Percentiles rank a stretch among this genome's conserved stretches.
phyloP scores from a whole-genome alignment of 345 rosid species.

The Lepidium didymum region DNA sequence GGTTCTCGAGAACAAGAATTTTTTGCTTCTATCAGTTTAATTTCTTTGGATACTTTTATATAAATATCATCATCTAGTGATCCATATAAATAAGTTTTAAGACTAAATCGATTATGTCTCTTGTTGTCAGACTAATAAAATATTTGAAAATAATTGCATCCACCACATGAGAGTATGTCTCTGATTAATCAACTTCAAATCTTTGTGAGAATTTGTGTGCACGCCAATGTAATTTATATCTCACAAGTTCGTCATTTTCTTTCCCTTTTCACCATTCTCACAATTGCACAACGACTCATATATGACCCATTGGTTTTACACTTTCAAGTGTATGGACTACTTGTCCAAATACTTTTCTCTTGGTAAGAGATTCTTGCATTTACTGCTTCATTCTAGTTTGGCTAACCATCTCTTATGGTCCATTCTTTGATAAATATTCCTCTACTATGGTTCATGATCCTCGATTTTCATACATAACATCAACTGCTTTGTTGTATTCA shows the following conservation, averaged over 20 bases:
- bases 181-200: no score
- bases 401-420: background rate
- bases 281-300: background rate
- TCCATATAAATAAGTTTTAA: no score
- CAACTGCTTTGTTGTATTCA: background rate
- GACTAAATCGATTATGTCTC: no score
- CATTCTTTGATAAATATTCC: background rate
- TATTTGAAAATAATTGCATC: background rate
- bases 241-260: no score
- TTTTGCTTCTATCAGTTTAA: no score
- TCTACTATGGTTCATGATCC: background rate
- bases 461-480: background rate
- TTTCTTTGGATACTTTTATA: no score
- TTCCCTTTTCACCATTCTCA: no score
- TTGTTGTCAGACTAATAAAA: background rate
- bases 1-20: no score
- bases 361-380: background rate
- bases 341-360: background rate
- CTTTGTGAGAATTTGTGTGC: no score
- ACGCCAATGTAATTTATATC: no score
- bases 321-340: background rate
- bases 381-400: background rate
- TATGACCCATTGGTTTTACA: background rate
- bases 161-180: background rate
- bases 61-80: no score